A percentile compares a stretch with the other conserved stretches of the same genome.
Evolutionary conservation across 192 early-diverging fungal species (phyloP).

Genomic region (Podila clonocystis): DNA sequence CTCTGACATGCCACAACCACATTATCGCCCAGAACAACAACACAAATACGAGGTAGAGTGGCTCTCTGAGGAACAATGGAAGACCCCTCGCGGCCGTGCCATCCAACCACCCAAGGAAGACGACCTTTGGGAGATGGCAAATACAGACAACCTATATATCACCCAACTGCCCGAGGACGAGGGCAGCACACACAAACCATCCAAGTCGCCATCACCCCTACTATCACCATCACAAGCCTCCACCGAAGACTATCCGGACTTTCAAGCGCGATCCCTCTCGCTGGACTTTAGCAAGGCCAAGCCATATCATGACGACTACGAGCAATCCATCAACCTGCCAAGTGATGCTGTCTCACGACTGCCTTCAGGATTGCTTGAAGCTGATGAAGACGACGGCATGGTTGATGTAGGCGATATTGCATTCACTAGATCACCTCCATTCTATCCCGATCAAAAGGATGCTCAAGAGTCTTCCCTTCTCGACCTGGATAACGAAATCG

Average conservation of each 20-base stretch:
- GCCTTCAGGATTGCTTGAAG: background rate
- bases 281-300: slow-evolving; percentile 15
- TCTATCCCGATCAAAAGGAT: too few species aligned
- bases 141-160: background rate
- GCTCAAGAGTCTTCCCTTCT: too few species aligned
- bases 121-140: background rate
- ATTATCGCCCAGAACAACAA: background rate
- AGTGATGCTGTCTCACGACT: background rate
- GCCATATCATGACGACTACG: background rate
- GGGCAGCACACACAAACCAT: background rate
- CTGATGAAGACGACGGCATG: background rate
- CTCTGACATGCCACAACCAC: too few species aligned
- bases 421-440: background rate
- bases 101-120: background rate
- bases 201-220: too few species aligned
- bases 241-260: background rate
- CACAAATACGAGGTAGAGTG: background rate
- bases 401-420: background rate
- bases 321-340: background rate
- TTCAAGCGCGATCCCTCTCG: background rate
- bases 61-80: background rate
- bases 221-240: too few species aligned
- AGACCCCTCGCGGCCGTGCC: background rate
- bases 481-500: too few species aligned
- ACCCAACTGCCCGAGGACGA: background rate